Percentiles rank a stretch among this genome's conserved stretches.
Evolutionary conservation across 1,284 basidiomycete genomes (phyloP).

Genomic region (Tilletia walkeri): DNA sequence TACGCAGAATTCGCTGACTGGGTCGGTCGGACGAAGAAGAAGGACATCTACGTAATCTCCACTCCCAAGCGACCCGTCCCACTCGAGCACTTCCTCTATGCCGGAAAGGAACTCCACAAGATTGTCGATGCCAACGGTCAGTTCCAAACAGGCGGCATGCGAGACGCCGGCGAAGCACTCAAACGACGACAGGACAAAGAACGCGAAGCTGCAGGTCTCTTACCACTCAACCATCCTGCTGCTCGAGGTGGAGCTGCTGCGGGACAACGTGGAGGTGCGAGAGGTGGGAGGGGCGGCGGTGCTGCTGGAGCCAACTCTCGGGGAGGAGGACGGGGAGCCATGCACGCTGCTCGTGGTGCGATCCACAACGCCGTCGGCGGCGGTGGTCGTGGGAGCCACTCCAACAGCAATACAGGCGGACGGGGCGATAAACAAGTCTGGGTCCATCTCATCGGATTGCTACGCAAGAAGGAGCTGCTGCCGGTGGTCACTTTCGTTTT

Average conservation of each 20-base stretch:
- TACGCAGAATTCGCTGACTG: slow-evolving; percentile 89
- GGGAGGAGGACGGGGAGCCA: slow-evolving; percentile 51
- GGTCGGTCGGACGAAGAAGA: slow-evolving; percentile 99
- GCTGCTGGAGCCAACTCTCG: slow-evolving; percentile 63
- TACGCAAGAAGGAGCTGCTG: slow-evolving; percentile 80
- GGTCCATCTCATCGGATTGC: slow-evolving; percentile 82
- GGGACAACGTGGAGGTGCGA: slow-evolving; percentile 35
- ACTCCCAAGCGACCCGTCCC: slow-evolving; percentile 95
- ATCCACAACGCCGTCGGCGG: slow-evolving; percentile 30
- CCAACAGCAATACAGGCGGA: slow-evolving; percentile 15
- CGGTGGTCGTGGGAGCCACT: slow-evolving; percentile 12
- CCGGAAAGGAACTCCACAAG: slow-evolving; percentile 84
- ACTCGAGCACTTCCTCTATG: slow-evolving; percentile 93
- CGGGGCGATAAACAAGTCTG: slow-evolving; percentile 76
- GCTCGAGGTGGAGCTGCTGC: slow-evolving; percentile 13
- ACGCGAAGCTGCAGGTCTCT: slow-evolving; percentile 77
- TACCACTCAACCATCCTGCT: slow-evolving; percentile 61
- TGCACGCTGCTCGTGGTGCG: slow-evolving; percentile 28
- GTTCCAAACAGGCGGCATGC: slow-evolving; percentile 63
- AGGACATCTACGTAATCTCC: slow-evolving; percentile 98
- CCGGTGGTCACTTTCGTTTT: slow-evolving; percentile 97
- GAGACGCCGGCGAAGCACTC: slow-evolving; percentile 81
- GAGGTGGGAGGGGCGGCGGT: slow-evolving; percentile 74
- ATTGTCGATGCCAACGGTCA: slow-evolving; percentile 81
- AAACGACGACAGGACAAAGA: slow-evolving; percentile 96